Conservation (phyloP, 805 yeast genomes). For the Pichia kluyveri region DNA sequence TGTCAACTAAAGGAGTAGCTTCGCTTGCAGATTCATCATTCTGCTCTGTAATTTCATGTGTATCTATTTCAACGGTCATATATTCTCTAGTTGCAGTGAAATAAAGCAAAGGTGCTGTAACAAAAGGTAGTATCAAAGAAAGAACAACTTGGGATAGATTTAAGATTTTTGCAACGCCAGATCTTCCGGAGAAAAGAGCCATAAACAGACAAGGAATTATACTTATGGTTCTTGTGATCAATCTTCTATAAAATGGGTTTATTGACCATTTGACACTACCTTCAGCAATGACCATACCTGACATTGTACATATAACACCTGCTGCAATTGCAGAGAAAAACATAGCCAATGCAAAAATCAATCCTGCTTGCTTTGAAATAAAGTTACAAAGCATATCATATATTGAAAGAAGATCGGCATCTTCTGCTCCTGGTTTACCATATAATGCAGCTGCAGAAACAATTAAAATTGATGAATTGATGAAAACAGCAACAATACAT, state of each 20-base stretch:
- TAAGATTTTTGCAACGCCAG: conserved; percentile 62
- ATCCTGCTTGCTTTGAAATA: conserved; percentile 72
- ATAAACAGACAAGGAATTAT: conserved; percentile 74
- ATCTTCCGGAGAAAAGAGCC: conserved; percentile 60
- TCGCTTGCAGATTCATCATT: too few species aligned
- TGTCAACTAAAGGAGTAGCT: not conserved
- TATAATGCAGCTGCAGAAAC: conserved; percentile 75
- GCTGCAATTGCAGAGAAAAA: conserved; percentile 84
- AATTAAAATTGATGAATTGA: conserved; percentile 74
- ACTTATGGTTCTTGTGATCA: conserved; percentile 69
- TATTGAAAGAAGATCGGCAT: conserved; percentile 77
- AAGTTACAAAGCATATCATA: conserved; percentile 51
- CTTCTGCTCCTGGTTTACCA: conserved; percentile 58
- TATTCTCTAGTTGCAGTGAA: conserved; percentile 63
- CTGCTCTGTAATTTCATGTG: too few species aligned
- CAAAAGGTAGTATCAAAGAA: conserved; percentile 73
- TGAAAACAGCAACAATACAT: conserved; percentile 75
- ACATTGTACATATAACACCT: conserved; percentile 86
- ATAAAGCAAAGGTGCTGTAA: conserved; percentile 77
- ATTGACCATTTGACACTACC: conserved; percentile 81
- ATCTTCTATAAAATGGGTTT: conserved; percentile 71
- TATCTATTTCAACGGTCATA: conserved; percentile 46
- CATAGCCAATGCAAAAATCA: conserved; percentile 76
- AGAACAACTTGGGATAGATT: conserved; percentile 83
- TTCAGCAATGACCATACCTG: conserved; percentile 88